Evolutionary conservation across 306 rosid genomes (phyloP), one percentile per base, ranked within the genome.

Genomic region (Quercus engelmannii): DNA sequence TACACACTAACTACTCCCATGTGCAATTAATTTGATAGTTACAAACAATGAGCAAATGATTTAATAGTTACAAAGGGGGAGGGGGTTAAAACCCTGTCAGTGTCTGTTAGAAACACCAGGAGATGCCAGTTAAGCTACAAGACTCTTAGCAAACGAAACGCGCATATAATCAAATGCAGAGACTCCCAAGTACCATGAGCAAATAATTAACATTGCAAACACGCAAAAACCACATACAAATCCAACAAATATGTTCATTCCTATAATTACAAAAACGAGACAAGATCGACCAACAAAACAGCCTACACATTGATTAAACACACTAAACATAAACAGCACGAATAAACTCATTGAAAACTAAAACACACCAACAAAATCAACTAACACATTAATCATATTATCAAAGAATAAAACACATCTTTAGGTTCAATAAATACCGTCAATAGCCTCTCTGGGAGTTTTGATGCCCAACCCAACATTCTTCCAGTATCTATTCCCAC

Each of bases 401-500:
- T 41, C 56, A 54, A 30, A 43, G 12, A 26, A 35, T 19, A 30
- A 65, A 62, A 30, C 71, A 3, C 11, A 17, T 63, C 69, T 33
- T 20, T 46, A 14, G 46, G 23, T 11, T 8, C 28, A 9, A 55
- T 33, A 14, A 23, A 28, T 25, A 89, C 93, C 93, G 56, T 87
- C 91, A 5, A 79, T 79, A 19, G 93, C 93, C 4, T 89, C 93
- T 77, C 91, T 78, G 13, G 93, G 93, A 9, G 93, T 89, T 84
- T 89, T 89, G 74, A 89, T 87, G 6, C 93, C 91, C 85, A 89
- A 75, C 14, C 93, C 93, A 26, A 89, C 14, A 78, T 82, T 83
- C 81, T 89, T 89, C 89, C 89, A 89, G 77, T 76, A 89, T 10
- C 93, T 78, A 46, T 89, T 89, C 9, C 93, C 93, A 33, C 93